A percentile compares a stretch with the other conserved stretches of the same genome.
Conservation (phyloP, 768 basidiomycete genomes). For the Auriculariales sp. region DNA sequence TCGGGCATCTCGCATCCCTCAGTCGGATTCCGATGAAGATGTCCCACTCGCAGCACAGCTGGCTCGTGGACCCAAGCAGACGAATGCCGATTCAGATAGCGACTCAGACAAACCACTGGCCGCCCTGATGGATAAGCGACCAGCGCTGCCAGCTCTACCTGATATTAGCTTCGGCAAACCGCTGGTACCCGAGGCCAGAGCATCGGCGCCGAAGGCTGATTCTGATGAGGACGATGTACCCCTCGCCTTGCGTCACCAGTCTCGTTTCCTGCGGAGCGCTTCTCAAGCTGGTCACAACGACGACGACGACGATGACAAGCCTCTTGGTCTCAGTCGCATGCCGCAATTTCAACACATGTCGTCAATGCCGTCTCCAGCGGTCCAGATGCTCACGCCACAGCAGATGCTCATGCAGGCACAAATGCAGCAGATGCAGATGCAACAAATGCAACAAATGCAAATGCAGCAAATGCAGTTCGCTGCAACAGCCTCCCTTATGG, state of each 20-base stretch:
- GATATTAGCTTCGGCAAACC: conserved; percentile 30
- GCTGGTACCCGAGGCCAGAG: conserved; percentile 19
- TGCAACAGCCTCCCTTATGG: not conserved
- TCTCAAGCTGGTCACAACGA: not conserved
- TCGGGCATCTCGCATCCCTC: not conserved
- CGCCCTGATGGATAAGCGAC: conserved; percentile 34
- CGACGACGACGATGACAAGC: not conserved
- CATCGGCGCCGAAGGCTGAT: conserved; percentile 11
- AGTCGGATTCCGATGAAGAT: conserved; percentile 56
- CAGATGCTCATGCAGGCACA: not conserved
- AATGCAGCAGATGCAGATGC: too few relatives aligned
- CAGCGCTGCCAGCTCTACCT: conserved; percentile 8
- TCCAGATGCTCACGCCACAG: not conserved
- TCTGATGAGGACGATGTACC: conserved; percentile 16
- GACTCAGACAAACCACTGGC: conserved; percentile 67
- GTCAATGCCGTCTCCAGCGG: not conserved
- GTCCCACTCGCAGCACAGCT: conserved; percentile 55
- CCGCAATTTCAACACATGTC: not conserved
- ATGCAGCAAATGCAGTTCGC: not conserved
- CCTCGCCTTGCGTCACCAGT: conserved; percentile 7
- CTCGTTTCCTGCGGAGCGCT: too few relatives aligned
- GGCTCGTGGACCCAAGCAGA: conserved; percentile 26
- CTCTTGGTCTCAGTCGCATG: not conserved
- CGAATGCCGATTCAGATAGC: conserved; percentile 35
- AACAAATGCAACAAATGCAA: too few relatives aligned